These are phyloP conservation scores for Ustilago esculenta DNA, from an alignment of 1,284 basidiomycete species.

Conservation along the genomic window DNA sequence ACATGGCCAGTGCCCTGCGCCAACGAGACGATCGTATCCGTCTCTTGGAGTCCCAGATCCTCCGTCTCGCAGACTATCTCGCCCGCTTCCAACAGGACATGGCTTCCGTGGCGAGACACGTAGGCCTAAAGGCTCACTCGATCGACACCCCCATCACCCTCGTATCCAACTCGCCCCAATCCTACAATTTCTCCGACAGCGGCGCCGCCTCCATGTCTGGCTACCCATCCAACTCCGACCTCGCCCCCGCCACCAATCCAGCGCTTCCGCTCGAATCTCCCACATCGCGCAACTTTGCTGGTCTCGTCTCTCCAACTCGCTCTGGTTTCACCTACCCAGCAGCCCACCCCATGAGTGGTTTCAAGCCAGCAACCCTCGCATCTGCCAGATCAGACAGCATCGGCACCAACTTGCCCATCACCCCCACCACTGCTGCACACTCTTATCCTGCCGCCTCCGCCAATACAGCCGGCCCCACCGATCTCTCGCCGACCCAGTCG, in stretches of 20 bases:
- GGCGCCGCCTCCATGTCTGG: constrained; percentile 22
- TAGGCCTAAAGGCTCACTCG: constrained; percentile 50
- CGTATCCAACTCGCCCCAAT: constrained; percentile 41
- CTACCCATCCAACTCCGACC: constrained; percentile 28
- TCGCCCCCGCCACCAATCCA: constrained; percentile 27
- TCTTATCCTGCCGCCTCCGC: constrained; percentile 11
- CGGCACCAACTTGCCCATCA: constrained; percentile 30
- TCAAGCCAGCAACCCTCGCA: constrained; percentile 37
- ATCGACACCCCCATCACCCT: constrained; percentile 43
- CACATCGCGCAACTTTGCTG: constrained; percentile 33
- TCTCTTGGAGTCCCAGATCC: constrained; percentile 59
- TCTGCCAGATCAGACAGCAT: constrained; percentile 18
- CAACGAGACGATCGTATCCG: constrained; percentile 63
- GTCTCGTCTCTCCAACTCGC: constrained; percentile 43
- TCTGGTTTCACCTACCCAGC: constrained; percentile 35
- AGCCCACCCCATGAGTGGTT: constrained; percentile 34
- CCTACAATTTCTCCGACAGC: constrained; percentile 27
- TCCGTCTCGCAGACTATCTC: constrained; percentile 55
- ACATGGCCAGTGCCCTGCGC: constrained; percentile 35
- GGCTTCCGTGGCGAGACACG: constrained; percentile 39
- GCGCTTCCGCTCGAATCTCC: constrained; percentile 40
- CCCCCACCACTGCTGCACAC: constrained; percentile 27
- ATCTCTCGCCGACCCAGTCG: constrained; percentile 40
- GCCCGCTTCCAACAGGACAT: constrained; percentile 58
- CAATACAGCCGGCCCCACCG: constrained; percentile 11